These are phyloP conservation scores for Trichoderma atroviride DNA, from an alignment of 2,329 filamentous ascomycete genomes.

Conservation along the genomic window DNA sequence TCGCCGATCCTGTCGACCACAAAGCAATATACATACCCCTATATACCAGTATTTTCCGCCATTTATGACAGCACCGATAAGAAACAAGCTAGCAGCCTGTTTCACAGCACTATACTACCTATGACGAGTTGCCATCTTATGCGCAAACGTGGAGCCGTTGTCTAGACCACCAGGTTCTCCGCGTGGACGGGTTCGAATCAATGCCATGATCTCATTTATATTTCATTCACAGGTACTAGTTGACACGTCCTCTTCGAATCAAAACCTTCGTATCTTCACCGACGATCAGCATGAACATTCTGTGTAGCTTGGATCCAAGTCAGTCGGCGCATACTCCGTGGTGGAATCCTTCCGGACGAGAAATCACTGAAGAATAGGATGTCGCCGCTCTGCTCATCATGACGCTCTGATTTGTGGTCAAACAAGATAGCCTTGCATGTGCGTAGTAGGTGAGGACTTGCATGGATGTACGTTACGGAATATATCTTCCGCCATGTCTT, in stretches of 20 bases:
- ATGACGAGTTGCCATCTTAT: background rate
- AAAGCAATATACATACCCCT: background rate
- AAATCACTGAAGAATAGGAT: background rate
- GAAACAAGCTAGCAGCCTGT: background rate
- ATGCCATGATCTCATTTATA: too few relatives aligned
- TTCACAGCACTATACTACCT: background rate
- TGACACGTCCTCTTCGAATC: background rate
- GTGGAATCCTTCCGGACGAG: slow-evolving; percentile 12
- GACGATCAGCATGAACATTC: background rate
- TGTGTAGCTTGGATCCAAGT: slow-evolving; percentile 10
- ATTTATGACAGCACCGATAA: background rate
- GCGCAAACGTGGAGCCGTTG: background rate
- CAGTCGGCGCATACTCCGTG: background rate
- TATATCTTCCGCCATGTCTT: background rate
- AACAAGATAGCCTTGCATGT: background rate
- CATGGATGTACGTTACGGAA: background rate
- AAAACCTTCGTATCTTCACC: background rate
- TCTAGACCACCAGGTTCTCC: background rate
- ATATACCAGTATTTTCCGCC: too few relatives aligned
- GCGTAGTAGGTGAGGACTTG: background rate
- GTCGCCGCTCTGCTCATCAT: background rate
- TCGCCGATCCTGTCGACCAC: background rate
- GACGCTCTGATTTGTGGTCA: background rate
- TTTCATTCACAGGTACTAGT: too few relatives aligned
- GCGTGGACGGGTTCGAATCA: too few relatives aligned